Percentiles rank a stretch among this genome's conserved stretches.
These are phyloP conservation scores for Thamnidium elegans DNA, from an alignment of 192 early-diverging fungal genomes.

Conservation along the genomic window DNA sequence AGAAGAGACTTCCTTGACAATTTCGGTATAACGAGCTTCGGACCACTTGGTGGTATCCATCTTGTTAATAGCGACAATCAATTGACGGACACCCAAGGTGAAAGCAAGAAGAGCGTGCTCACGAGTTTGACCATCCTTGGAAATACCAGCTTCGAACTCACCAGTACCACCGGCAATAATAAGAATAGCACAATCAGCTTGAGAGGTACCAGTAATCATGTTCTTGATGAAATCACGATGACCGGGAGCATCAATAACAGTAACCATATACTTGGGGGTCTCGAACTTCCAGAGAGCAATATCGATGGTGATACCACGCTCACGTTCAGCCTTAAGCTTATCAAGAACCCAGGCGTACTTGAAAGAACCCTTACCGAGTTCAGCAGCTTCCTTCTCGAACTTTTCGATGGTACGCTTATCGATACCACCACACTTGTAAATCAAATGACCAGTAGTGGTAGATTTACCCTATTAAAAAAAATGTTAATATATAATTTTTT, in stretches of 20 bases:
- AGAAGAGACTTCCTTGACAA: slow-evolving; percentile 90
- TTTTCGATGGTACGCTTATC: slow-evolving; percentile 99
- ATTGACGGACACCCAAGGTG: slow-evolving; percentile 98
- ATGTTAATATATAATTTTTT: neutral
- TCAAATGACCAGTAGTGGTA: slow-evolving; percentile 99
- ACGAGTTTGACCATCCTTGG: slow-evolving; percentile 99
- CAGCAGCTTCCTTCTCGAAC: slow-evolving; percentile 98
- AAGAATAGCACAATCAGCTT: slow-evolving; percentile 96
- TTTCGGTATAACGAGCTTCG: slow-evolving; percentile 94
- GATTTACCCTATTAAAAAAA: slow-evolving; percentile 78
- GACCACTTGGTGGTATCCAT: slow-evolving; percentile 98
- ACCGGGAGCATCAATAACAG: slow-evolving; percentile 98
- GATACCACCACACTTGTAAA: slow-evolving; percentile 99
- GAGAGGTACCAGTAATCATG: slow-evolving; percentile 99
- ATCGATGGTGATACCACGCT: slow-evolving; percentile 99
- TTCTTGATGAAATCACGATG: slow-evolving; percentile 99
- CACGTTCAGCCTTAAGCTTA: slow-evolving; percentile 99
- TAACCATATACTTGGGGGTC: slow-evolving; percentile 95
- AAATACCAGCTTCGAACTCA: slow-evolving; percentile 89
- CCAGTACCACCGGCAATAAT: slow-evolving; percentile 91
- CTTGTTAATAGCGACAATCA: slow-evolving; percentile 99
- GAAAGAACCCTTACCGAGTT: slow-evolving; percentile 99
- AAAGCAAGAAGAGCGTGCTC: slow-evolving; percentile 97
- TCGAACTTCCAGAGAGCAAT: slow-evolving; percentile 97
- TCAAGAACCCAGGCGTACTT: slow-evolving; percentile 99